A percentile compares a stretch with the other conserved stretches of the same genome.
These are phyloP conservation scores for Dicorynia guianensis DNA, from an alignment of 306 rosid species.

Conservation along the genomic window DNA sequence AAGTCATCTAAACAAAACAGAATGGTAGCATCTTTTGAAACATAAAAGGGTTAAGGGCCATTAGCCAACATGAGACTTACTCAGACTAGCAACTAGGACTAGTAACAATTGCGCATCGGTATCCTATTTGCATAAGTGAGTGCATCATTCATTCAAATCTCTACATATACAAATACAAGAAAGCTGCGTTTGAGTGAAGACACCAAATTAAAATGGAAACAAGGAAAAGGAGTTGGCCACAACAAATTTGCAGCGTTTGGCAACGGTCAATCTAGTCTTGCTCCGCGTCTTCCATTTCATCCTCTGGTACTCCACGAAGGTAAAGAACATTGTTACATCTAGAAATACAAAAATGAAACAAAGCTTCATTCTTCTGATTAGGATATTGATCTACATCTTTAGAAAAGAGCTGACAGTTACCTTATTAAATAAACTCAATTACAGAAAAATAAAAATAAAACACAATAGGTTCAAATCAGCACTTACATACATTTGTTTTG, in stretches of 20 bases:
- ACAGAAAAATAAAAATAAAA: neutral
- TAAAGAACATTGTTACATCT: constrained; percentile 98
- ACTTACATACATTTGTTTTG: neutral
- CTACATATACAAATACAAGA: constrained; percentile 42
- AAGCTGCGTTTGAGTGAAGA: constrained; percentile 7
- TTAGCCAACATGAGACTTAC: constrained; percentile 4
- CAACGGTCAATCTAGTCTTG: constrained; percentile 55
- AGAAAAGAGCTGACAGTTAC: neutral
- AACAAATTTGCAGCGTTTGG: constrained; percentile 31
- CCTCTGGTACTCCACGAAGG: constrained; percentile 96
- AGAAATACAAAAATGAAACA: constrained; percentile 34
- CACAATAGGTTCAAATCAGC: neutral
- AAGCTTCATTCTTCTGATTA: neutral
- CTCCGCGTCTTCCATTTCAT: constrained; percentile 90
- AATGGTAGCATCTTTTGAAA: neutral
- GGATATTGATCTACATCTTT: neutral
- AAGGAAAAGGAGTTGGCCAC: neutral
- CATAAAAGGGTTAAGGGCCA: neutral
- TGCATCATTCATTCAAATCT: constrained; percentile 37
- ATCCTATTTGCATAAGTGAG: neutral
- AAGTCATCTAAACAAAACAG: neutral
- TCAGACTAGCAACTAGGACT: neutral
- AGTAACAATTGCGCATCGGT: constrained; percentile 15
- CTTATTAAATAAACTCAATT: neutral
- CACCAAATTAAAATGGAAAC: constrained; percentile 17